phyloP scores from a whole-genome alignment of 2,329 filamentous ascomycete species.

The Mycocentrospora acerina region DNA sequence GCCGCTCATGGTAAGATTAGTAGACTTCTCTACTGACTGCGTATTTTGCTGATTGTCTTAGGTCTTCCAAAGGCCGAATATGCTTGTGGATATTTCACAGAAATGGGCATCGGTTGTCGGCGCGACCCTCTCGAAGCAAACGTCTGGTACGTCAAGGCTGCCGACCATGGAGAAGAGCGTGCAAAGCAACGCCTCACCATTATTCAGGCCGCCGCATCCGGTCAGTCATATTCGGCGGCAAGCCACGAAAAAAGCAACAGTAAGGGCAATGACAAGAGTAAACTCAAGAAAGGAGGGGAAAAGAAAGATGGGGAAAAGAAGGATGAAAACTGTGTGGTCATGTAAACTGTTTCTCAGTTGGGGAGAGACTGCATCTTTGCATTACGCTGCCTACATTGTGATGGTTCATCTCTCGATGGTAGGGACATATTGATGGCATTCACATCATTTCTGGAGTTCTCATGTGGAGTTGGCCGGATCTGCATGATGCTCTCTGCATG shows the following conservation, averaged over 20 bases:
- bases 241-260: neutral
- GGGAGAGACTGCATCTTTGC: neutral
- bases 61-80: constrained; percentile 77
- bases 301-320: constrained; percentile 24
- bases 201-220: constrained; percentile 78
- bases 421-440: constrained; percentile 13
- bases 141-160: constrained; percentile 96
- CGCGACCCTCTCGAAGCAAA: constrained; percentile 95
- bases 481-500: constrained; percentile 19
- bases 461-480: constrained; percentile 12
- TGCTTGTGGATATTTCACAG: constrained; percentile 93
- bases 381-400: neutral
- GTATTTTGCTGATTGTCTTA: constrained; percentile 37
- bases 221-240: constrained; percentile 38
- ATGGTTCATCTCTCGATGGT: constrained; percentile 1
- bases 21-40: neutral
- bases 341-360: constrained; percentile 22
- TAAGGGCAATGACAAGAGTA: constrained; percentile 20
- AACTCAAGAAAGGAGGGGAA: constrained; percentile 33
- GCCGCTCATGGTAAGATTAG: constrained; percentile 74
- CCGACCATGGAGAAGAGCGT: constrained; percentile 85
- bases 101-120: constrained; percentile 96
- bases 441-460: constrained; percentile 10
- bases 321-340: constrained; percentile 43
- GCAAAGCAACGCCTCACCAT: constrained; percentile 84